phyloP scores from a whole-genome alignment of 129 eudicot species.

The Scalesia atractyloides region DNA sequence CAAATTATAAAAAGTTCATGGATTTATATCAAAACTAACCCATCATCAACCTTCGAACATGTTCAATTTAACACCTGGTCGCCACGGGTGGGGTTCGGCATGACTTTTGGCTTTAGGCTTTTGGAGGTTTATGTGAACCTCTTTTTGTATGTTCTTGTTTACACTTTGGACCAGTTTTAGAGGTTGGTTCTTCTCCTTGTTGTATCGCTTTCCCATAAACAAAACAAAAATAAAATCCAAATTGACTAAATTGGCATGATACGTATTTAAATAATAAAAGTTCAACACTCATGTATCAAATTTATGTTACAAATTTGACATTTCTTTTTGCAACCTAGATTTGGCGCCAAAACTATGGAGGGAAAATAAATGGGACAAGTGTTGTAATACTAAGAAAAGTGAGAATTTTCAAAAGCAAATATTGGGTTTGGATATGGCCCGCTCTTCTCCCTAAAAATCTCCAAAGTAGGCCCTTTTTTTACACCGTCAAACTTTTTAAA shows the following conservation, averaged over 20 bases:
- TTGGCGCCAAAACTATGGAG: constrained; percentile 38
- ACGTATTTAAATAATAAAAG: neutral
- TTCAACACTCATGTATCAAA: too few species aligned
- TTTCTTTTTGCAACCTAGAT: neutral
- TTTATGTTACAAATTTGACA: neutral
- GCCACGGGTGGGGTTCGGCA: neutral
- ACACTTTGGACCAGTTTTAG: neutral
- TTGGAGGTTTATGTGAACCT: neutral
- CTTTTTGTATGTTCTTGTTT: neutral
- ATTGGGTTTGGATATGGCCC: constrained; percentile 21
- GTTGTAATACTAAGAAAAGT: constrained; percentile 20
- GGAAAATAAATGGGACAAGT: constrained; percentile 29
- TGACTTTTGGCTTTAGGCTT: neutral
- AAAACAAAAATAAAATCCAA: neutral
- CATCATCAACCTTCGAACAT: neutral
- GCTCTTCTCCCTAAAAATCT: constrained; percentile 23
- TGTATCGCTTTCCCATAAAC: neutral
- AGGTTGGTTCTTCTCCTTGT: neutral
- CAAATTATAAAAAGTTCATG: too few species aligned
- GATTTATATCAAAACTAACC: too few species aligned
- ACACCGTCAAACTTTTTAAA: constrained; percentile 16
- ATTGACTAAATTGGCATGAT: neutral
- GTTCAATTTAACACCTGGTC: neutral
- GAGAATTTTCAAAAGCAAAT: constrained; percentile 27
- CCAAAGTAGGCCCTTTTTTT: constrained; percentile 9